These are phyloP conservation scores for Candida namnaoensis DNA, from an alignment of 805 yeast genomes.

Conservation along the genomic window DNA sequence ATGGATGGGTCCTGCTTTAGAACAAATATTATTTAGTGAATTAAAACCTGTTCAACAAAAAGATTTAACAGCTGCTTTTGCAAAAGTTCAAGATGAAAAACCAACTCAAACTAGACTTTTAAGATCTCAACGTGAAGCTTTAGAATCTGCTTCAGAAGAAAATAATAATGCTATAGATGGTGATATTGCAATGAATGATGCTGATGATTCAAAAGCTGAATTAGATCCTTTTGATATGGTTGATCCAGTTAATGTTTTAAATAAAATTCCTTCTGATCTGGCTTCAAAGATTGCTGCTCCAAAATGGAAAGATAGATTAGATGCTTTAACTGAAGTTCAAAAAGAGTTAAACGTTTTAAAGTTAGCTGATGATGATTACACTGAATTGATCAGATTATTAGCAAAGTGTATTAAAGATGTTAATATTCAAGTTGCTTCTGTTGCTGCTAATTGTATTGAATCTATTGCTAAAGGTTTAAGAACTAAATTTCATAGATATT, in stretches of 20 bases:
- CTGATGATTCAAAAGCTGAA: constrained; percentile 17
- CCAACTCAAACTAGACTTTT: constrained; percentile 51
- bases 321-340: constrained; percentile 59
- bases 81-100: constrained; percentile 29
- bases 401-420: constrained; percentile 81
- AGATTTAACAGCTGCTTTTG: constrained; percentile 67
- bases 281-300: constrained; percentile 43
- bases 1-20: constrained; percentile 60
- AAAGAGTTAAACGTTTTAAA: constrained; percentile 42
- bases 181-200: constrained; percentile 17
- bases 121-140: constrained; percentile 39
- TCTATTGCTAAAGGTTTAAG: constrained; percentile 61
- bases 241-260: constrained; percentile 59
- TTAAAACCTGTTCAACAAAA: constrained; percentile 90
- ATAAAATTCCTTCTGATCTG: constrained; percentile 60
- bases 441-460: constrained; percentile 63
- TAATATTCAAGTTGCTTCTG: constrained; percentile 75
- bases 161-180: constrained; percentile 11
- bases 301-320: constrained; percentile 92
- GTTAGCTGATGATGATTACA: constrained; percentile 55
- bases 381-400: constrained; percentile 50
- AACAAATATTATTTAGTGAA: constrained; percentile 50
- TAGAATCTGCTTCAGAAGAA: constrained; percentile 15
- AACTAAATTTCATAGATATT: constrained; percentile 45
- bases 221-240: constrained; percentile 65